Conservation (phyloP, 345 rosid species). For the Brassica incana region DNA sequence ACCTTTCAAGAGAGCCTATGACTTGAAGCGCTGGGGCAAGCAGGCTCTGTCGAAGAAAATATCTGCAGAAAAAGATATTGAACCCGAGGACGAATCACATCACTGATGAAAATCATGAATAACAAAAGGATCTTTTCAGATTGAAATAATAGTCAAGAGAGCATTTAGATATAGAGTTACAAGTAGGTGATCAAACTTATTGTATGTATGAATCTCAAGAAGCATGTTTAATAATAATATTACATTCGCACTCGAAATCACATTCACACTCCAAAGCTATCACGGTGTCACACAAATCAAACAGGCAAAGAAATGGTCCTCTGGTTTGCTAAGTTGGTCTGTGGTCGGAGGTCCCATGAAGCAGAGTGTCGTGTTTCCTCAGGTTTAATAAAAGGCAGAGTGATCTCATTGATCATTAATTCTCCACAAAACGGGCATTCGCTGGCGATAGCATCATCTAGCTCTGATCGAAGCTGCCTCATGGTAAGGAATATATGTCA, state of each 20-base stretch:
- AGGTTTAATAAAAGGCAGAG: conserved; percentile 64
- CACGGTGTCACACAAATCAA: conserved; percentile 14
- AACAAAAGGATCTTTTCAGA: conserved; percentile 2
- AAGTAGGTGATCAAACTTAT: conserved; percentile 12
- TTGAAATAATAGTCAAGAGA: background rate
- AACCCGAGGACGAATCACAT: conserved; percentile 42
- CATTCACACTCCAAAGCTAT: conserved; percentile 26
- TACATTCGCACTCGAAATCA: conserved; percentile 20
- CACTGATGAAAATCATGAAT: conserved; percentile 32
- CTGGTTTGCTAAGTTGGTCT: conserved; percentile 54
- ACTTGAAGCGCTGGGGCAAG: conserved; percentile 71
- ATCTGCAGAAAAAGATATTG: conserved; percentile 46
- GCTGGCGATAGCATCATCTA: conserved; percentile 92
- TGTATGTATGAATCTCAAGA: conserved; percentile 23
- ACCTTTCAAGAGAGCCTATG: conserved; percentile 62
- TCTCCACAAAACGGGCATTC: conserved; percentile 98
- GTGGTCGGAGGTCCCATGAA: conserved; percentile 88
- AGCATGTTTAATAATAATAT: conserved; percentile 30
- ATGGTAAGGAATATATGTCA: conserved; percentile 14
- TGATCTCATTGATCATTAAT: conserved; percentile 82
- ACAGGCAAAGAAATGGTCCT: conserved; percentile 59
- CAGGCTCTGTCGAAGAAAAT: conserved; percentile 57
- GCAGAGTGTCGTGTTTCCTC: conserved; percentile 66
- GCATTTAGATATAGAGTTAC: conserved; percentile 5
- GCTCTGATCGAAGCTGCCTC: conserved; percentile 80